Evolutionary conservation across 1,139 yeast species (phyloP).

Genomic region (Diutina rugosa): DNA sequence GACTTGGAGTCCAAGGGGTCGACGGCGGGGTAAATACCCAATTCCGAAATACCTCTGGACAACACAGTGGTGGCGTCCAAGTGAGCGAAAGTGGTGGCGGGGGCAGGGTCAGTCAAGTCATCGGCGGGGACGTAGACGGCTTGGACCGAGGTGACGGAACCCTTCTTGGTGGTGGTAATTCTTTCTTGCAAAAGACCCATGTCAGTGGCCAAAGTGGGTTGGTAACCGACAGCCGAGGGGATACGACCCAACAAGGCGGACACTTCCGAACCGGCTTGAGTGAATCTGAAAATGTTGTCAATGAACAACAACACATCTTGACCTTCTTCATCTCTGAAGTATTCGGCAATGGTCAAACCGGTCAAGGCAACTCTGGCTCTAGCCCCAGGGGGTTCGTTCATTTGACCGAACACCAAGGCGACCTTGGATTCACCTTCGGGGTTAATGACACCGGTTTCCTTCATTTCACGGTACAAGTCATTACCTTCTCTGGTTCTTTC

Average conservation of each 20-base stretch:
- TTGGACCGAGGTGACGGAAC: slow-evolving; percentile 99
- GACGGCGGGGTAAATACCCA: slow-evolving; percentile 99
- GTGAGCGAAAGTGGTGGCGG: slow-evolving; percentile 99
- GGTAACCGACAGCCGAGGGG: slow-evolving; percentile 99
- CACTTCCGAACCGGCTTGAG: slow-evolving; percentile 99
- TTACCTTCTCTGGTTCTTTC: slow-evolving; percentile 99
- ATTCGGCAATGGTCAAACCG: slow-evolving; percentile 99
- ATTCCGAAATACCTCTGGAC: slow-evolving; percentile 98
- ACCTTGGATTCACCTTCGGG: slow-evolving; percentile 99
- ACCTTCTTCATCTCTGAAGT: slow-evolving; percentile 99
- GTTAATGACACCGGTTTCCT: slow-evolving; percentile 99
- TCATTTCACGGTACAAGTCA: slow-evolving; percentile 99
- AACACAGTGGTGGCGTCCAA: slow-evolving; percentile 99
- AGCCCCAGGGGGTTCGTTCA: slow-evolving; percentile 99
- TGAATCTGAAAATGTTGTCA: slow-evolving; percentile 99
- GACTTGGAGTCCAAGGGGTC: slow-evolving; percentile 99
- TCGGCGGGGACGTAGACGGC: slow-evolving; percentile 99
- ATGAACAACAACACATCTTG: slow-evolving; percentile 99
- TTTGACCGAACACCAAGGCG: slow-evolving; percentile 98
- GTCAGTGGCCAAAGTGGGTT: slow-evolving; percentile 99
- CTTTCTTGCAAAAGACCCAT: slow-evolving; percentile 99
- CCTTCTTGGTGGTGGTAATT: slow-evolving; percentile 98
- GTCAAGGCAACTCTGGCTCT: slow-evolving; percentile 99
- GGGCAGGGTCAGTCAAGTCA: slow-evolving; percentile 99
- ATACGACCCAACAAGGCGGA: slow-evolving; percentile 99